These are phyloP conservation scores for Citrus maxima DNA, from an alignment of 345 rosid species.

Conservation along the genomic window DNA sequence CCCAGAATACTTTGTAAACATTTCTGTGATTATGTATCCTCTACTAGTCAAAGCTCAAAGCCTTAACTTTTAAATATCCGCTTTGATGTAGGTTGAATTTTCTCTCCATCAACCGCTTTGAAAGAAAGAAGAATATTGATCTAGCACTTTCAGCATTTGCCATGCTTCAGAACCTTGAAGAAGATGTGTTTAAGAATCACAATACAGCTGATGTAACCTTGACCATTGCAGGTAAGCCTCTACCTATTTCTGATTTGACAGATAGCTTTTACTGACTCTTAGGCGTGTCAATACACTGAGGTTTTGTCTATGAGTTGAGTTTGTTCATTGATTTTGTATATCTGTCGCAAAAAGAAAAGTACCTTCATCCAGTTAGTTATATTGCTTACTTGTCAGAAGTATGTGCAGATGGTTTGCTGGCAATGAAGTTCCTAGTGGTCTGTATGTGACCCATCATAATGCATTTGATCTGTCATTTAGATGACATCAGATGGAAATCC, in stretches of 20 bases:
- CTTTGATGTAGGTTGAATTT: conserved; percentile 63
- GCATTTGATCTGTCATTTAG: neutral
- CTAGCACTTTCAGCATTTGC: conserved; percentile 90
- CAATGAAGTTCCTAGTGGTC: neutral
- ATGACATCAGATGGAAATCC: neutral
- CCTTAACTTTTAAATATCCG: neutral
- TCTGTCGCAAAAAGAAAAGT: neutral
- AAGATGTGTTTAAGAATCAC: conserved; percentile 20
- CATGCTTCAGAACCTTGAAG: conserved; percentile 45
- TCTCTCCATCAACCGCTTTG: conserved; percentile 87
- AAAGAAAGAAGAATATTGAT: conserved; percentile 82
- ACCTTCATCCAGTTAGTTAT: neutral
- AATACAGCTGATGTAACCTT: conserved; percentile 47
- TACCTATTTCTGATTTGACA: neutral
- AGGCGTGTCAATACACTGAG: neutral
- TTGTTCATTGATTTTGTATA: neutral
- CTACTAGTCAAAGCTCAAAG: neutral
- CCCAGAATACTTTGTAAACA: neutral
- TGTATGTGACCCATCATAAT: neutral
- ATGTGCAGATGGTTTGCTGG: neutral
- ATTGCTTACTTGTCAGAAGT: neutral
- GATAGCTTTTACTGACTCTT: neutral
- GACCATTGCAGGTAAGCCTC: conserved; percentile 70
- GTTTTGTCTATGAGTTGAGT: neutral
- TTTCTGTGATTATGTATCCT: neutral